Base-by-base conservation (phyloP, 2,329 filamentous ascomycete genomes). In the Fusarium hainanense region DNA sequence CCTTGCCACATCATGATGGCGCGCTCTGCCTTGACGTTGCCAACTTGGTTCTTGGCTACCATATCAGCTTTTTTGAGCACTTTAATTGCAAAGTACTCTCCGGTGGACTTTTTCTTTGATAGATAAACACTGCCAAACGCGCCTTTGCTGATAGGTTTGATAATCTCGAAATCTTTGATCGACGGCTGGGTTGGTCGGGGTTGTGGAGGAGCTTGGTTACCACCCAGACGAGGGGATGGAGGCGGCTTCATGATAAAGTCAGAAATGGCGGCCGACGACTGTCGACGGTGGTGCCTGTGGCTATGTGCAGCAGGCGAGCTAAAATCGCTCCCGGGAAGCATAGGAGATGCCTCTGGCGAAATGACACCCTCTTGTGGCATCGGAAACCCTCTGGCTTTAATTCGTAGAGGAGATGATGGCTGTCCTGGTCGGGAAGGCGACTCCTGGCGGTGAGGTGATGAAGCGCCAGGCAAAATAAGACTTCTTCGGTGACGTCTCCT, bases 1-100 rank as follows among this genome's bases (percentile, higher is more conserved):
- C 96, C 96, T 82, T 99, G 96, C 93, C 96, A 98, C 96, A 99
- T 99, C 96, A 99, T 98, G 77, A 99, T 99, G 23, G 97, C 97
- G 71, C 96, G 89, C 81, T 99, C 96, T 11, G 97, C 96, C 81
- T 99, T 98, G 76, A 99, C 96, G 77, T 99, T 99, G 72, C 96
- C 97, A 73, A 99, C 94, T 78, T 99, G 96, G 79, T 99, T 99
- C 82, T 99, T 99, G 66, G 96, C 96, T 68, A 99, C 93, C 96
- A 99, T 99, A 84, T 99, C 96, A n/a, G 96, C 94, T 81, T 99
- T 99, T 78, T 98, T 98, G 63, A 99, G 81, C 2, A 98, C 96
- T 78, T 99, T 99, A 83, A 99, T 98, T 12, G 96, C 96, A 79
- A 95, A 99, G 79, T 99, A 99, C 76, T 99, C 96, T 47, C 94